Evolutionary conservation across 805 yeast species (phyloP).

Genomic region (Saccharomyces jurei): DNA sequence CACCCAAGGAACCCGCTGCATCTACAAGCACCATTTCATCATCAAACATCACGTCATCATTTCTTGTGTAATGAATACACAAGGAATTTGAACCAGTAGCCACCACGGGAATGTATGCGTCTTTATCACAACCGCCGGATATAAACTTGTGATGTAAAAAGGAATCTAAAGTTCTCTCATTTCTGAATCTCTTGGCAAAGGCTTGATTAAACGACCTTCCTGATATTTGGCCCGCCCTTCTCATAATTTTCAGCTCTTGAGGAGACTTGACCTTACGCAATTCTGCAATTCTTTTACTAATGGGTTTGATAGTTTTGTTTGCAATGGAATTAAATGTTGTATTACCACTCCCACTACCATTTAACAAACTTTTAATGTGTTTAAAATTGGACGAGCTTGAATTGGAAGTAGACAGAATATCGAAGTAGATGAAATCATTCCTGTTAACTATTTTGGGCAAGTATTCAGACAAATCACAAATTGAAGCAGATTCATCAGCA

Average conservation of each 20-base stretch:
- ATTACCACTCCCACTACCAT: constrained; percentile 15
- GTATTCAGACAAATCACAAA: background rate
- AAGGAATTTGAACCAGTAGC: constrained; percentile 89
- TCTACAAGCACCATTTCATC: constrained; percentile 87
- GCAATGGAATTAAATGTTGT: constrained; percentile 23
- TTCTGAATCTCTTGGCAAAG: constrained; percentile 52
- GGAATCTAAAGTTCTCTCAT: constrained; percentile 74
- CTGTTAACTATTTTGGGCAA: constrained; percentile 36
- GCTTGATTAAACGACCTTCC: constrained; percentile 81
- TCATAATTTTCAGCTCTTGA: constrained; percentile 70
- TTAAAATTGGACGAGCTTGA: background rate
- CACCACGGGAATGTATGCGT: constrained; percentile 92
- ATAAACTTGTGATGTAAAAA: constrained; percentile 76
- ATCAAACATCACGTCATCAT: constrained; percentile 69
- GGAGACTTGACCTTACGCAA: constrained; percentile 64
- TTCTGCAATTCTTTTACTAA: constrained; percentile 23
- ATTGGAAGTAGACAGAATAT: constrained; percentile 24
- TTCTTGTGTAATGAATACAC: constrained; percentile 88
- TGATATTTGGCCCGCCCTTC: constrained; percentile 74
- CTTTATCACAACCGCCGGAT: constrained; percentile 79
- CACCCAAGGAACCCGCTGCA: constrained; percentile 91
- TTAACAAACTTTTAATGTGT: constrained; percentile 16
- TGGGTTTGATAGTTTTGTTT: constrained; percentile 18
- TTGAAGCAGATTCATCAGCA: constrained; percentile 66
- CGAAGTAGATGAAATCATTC: constrained; percentile 49